Percentiles rank a stretch among this genome's conserved stretches.
These are phyloP conservation scores for Carex parvula DNA, from an alignment of 176 grass and related monocot species.

Conservation along the genomic window DNA sequence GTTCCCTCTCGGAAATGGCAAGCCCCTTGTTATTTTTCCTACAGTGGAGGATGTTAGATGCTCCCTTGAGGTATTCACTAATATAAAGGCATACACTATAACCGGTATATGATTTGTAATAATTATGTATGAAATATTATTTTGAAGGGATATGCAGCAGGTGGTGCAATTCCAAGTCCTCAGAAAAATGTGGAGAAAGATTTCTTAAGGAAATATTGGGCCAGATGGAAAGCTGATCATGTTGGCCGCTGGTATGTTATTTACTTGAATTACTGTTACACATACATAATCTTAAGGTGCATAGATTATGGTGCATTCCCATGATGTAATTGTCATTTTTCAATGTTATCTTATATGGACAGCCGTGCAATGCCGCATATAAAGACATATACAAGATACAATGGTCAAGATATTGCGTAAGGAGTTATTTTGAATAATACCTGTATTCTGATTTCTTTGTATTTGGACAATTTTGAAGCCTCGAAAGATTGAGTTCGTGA, in stretches of 20 bases:
- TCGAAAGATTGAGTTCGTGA: neutral
- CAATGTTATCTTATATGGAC: conserved; percentile 21
- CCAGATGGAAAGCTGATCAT: conserved; percentile 79
- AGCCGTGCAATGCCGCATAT: conserved; percentile 94
- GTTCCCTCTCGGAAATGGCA: conserved; percentile 55
- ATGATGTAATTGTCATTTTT: neutral
- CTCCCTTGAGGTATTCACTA: conserved; percentile 81
- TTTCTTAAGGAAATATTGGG: conserved; percentile 93
- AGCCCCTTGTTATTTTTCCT: conserved; percentile 84
- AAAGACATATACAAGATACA: conserved; percentile 89
- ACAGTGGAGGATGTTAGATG: conserved; percentile 91
- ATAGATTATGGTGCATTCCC: too few relatives aligned
- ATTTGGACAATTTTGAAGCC: neutral
- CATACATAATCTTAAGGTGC: conserved; percentile 21
- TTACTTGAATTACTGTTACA: conserved; percentile 28
- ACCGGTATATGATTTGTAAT: neutral
- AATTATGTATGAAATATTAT: neutral
- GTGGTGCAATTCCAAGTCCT: conserved; percentile 90
- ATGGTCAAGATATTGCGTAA: conserved; percentile 82
- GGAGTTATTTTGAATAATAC: conserved; percentile 8
- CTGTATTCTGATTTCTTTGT: neutral
- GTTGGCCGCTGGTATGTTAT: conserved; percentile 70
- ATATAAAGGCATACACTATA: conserved; percentile 2
- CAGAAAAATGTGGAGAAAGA: conserved; percentile 97
- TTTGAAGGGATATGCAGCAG: conserved; percentile 81